These are phyloP conservation scores for Prunus campanulata DNA, from an alignment of 306 rosid species.

Conservation along the genomic window DNA sequence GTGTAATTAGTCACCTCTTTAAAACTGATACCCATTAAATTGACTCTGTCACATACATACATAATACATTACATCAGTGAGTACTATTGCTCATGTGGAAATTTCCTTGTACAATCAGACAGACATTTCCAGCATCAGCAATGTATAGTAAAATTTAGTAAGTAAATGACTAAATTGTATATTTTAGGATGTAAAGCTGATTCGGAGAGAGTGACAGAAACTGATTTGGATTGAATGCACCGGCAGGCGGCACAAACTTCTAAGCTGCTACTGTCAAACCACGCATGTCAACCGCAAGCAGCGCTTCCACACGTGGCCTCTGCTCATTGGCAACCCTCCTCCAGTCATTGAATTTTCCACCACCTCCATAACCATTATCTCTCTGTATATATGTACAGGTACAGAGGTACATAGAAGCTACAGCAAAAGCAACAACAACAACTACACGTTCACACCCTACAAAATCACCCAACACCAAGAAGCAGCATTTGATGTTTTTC, in stretches of 20 bases:
- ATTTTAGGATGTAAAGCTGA: neutral
- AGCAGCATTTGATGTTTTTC: no score
- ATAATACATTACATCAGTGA: neutral
- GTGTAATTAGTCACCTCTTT: no score
- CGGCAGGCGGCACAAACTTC: conserved; percentile 31
- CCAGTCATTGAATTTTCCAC: neutral
- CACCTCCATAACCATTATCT: neutral
- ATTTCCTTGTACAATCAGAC: neutral
- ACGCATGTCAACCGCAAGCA: conserved; percentile 9
- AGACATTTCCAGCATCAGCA: neutral
- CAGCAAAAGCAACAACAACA: neutral
- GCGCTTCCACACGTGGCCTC: conserved; percentile 20
- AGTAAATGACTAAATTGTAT: no score
- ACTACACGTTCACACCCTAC: neutral
- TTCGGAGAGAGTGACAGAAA: conserved; percentile 7
- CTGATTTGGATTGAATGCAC: conserved; percentile 23
- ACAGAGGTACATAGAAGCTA: no score
- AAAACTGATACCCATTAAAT: no score
- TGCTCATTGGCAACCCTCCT: neutral
- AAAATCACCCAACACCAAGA: neutral
- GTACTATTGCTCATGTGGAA: neutral
- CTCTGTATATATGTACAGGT: neutral
- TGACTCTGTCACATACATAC: no score
- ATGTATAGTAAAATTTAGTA: neutral
- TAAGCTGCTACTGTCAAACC: conserved; percentile 16